Base-by-base conservation (phyloP, 805 yeast genomes). In the Starmerella cellae region DNA sequence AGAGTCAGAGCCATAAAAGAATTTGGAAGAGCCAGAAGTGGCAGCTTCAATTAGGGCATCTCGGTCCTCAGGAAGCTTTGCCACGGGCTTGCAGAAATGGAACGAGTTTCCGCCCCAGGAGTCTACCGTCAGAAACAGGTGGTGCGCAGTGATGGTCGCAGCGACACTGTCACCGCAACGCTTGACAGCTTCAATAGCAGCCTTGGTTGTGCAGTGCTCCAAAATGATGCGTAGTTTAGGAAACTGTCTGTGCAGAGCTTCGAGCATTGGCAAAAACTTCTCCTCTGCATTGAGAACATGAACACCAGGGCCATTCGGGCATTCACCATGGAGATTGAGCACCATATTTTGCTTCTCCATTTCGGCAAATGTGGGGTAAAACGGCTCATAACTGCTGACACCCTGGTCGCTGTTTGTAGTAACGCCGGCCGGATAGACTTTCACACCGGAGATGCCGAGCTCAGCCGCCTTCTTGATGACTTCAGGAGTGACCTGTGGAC, bases 401-500 rank as follows among this genome's bases (percentile, higher is more conserved):
- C 98, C 98, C 43, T 61, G 62, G 3, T 79, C 82, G 9, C 95
- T 84, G 65, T 91, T 91, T 31, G 99, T 91, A n/a, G 99, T 91
- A 26, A 91, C 99, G 35, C 99, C 99, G 2, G 97, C 96, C 33
- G 99, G 99, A 60, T 91, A 91, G 60, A 95, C 85, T 61, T 91
- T 91, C 52, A 91, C 83, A 43, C 99, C 99, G 24, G 76, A 69
- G 42, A 88, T 76, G 1, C 77, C 77, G 16, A 63, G 55, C 42
- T 67, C 58, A 6, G 87, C 93, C 28, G 96, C 97, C 48, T 75
- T 72, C 42, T 73, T 75, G 43, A 91, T 78, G 32, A 84, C 66
- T 50, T 82, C 93, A 0, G 97, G 96, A 1, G 95, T 83, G 49
- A 91, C 66, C 1, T 75, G 81, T 42, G 71, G 75, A 39, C 80